Percentiles rank a stretch among this genome's conserved stretches.
Conservation (phyloP, 2,329 filamentous ascomycete species). For the Mycogone perniciosa region DNA sequence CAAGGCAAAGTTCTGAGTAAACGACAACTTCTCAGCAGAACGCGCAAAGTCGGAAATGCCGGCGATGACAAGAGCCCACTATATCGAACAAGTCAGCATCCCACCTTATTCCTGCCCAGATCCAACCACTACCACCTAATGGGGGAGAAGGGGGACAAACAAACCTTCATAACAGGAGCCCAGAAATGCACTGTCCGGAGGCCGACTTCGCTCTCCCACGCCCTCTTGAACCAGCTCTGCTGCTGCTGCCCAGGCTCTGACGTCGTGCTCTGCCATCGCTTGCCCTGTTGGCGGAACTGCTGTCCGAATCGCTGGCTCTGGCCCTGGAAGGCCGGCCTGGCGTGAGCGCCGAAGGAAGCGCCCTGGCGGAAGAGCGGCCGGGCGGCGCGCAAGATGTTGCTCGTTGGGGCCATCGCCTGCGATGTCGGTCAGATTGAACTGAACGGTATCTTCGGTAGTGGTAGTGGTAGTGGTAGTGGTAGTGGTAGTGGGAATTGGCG, state of each 20-base stretch:
- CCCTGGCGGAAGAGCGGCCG: constrained; percentile 51
- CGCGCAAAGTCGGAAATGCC: constrained; percentile 88
- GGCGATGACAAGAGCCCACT: constrained; percentile 91
- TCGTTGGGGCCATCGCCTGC: constrained; percentile 38
- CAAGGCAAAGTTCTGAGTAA: constrained; percentile 86
- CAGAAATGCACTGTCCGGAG: constrained; percentile 98
- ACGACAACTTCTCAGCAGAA: constrained; percentile 84
- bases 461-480: neutral
- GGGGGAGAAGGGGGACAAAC: constrained; percentile 11
- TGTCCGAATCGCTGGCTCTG: constrained; percentile 40
- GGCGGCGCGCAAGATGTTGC: constrained; percentile 46
- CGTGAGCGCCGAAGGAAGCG: constrained; percentile 43
- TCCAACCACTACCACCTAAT: no score
- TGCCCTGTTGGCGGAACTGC: constrained; percentile 36
- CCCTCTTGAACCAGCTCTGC: constrained; percentile 61
- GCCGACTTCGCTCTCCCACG: constrained; percentile 78
- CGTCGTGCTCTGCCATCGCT: constrained; percentile 67
- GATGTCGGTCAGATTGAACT: neutral
- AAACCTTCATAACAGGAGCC: constrained; percentile 84
- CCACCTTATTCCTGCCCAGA: no score
- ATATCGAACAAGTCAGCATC: neutral
- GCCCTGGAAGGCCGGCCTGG: constrained; percentile 18
- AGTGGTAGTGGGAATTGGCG: neutral
- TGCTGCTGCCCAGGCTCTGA: constrained; percentile 35
- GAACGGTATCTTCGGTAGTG: neutral